Evolutionary conservation across 1,284 basidiomycete genomes (phyloP), one percentile per base, ranked within the genome.

Genomic region (Mycosarcoma mackinlayi): DNA sequence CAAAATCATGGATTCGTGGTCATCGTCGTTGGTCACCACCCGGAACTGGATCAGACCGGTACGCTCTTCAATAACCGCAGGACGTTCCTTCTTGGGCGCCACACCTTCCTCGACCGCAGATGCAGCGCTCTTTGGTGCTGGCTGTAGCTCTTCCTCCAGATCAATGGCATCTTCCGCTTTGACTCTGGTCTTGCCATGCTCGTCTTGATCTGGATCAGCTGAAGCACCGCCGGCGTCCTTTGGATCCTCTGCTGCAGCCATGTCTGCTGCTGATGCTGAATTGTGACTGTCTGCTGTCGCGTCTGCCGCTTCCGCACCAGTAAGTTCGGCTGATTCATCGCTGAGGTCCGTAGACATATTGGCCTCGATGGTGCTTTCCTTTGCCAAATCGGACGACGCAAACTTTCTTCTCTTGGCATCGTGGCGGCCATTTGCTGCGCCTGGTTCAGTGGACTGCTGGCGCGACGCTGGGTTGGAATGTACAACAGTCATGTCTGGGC

Each of bases 31-130:
- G 62, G 91, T 89, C 0, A 98, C 93, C 6, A 94, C 89, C 0
- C 89, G 88, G 56, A 98, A 90, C 67, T 89, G 87, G 75, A 98
- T 97, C 59, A 97, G 86, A 6, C 91, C 90, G 53, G 88, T 89
- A 11, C 90, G 87, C 73, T 97, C 87, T 81, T 98, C 95, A 16
- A 90, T 84, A 16, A 89, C 87, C 0, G 94, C 92, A 4, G 91
- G 89, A 68, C 78, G 66, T 48, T 81, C 78, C 54, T 67, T 74
- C 35, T 63, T 67, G 16, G 63, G 69, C 23, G 64, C 55, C 2
- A 72, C 52, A 1, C 69, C 42, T 56, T 70, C 48, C 48, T 73
- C 47, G 46, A 65, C 51, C 39, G 66, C 59, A 46, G 73, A 62
- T 18, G 67, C 67, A 6, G 63, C 65, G 28, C 56, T 64, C 25